Conservation (phyloP, 805 yeast species). For the Alloascoidea africana region DNA sequence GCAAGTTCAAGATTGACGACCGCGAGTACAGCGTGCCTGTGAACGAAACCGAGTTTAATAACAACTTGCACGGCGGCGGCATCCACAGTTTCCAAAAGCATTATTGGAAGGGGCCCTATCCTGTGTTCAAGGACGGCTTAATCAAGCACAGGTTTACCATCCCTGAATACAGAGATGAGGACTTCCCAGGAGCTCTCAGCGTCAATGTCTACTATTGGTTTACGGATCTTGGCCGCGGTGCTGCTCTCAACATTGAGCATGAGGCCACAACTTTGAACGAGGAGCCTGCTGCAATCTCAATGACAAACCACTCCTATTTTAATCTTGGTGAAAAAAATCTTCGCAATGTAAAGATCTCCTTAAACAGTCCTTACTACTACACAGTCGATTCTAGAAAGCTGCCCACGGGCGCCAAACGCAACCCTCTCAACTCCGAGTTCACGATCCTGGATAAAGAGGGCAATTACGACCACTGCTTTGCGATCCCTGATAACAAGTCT, state of each 20-base stretch:
- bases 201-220: conserved; percentile 1
- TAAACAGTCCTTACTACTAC: conserved; percentile 6
- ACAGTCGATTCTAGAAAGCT: not conserved
- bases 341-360: conserved; percentile 16
- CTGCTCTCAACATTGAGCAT: conserved; percentile 24
- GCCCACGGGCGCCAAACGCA: not conserved
- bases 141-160: not conserved
- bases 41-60: not conserved
- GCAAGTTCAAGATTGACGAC: conserved; percentile 21
- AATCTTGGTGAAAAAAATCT: conserved; percentile 17
- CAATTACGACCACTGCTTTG: not conserved
- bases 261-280: conserved; percentile 6
- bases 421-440: not conserved
- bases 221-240: not conserved
- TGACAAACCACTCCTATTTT: conserved; percentile 42
- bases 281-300: conserved; percentile 27
- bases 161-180: not conserved
- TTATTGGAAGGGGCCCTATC: not conserved
- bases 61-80: not conserved
- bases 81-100: not conserved
- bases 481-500: not conserved
- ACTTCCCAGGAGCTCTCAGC: not conserved
- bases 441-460: not conserved
- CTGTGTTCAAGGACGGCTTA: not conserved
- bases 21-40: conserved; percentile 15